Evolutionary conservation across 75 land plant genomes (phyloP).

Genomic region (Pinus albicaulis): DNA sequence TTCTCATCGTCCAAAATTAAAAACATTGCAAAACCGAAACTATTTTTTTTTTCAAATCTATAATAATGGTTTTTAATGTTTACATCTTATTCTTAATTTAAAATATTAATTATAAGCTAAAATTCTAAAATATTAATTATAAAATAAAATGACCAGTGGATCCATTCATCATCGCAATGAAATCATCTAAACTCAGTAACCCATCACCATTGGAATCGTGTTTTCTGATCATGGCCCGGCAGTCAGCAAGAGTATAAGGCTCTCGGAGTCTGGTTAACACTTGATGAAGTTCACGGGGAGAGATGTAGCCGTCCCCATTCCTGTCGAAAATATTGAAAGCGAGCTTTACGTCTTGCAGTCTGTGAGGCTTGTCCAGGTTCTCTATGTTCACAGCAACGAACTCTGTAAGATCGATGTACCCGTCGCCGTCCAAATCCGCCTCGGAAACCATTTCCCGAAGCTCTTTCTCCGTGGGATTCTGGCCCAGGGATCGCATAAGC

Average conservation of each 20-base stretch:
- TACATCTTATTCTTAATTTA: too few relatives aligned
- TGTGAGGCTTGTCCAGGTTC: background rate
- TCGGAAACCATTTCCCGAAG: constrained; percentile 17
- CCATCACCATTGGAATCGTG: constrained; percentile 36
- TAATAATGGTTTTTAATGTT: too few relatives aligned
- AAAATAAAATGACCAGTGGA: too few relatives aligned
- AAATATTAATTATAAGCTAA: too few relatives aligned
- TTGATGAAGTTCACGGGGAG: background rate
- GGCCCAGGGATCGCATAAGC: constrained; percentile 48
- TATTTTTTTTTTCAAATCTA: too few relatives aligned
- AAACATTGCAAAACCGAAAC: too few relatives aligned
- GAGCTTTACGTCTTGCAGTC: background rate
- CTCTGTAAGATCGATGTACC: constrained; percentile 20
- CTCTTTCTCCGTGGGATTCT: constrained; percentile 20
- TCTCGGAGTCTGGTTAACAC: background rate
- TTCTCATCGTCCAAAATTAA: too few relatives aligned
- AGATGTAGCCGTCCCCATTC: background rate
- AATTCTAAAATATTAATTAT: too few relatives aligned
- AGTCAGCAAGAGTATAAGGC: constrained; percentile 8
- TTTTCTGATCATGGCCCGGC: constrained; percentile 21
- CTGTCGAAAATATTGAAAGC: background rate
- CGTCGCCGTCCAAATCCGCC: constrained; percentile 33
- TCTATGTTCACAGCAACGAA: constrained; percentile 19
- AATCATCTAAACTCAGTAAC: constrained; percentile 24
- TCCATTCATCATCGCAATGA: constrained; percentile 19